Conservation (phyloP, 2,329 filamentous ascomycete genomes). For the Trichoderma pleuroti region DNA sequence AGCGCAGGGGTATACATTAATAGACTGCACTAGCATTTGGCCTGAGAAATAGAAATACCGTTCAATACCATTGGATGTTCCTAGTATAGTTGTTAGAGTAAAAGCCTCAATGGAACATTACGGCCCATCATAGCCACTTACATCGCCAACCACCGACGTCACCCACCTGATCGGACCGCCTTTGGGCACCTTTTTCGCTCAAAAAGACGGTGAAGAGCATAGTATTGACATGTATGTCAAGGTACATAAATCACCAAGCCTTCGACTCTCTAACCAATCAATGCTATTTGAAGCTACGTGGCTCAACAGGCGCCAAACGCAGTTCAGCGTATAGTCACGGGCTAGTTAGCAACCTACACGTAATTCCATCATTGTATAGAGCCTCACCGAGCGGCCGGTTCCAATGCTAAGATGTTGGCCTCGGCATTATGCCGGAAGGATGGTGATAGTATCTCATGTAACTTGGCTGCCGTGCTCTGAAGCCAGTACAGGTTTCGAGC, state of each 20-base stretch:
- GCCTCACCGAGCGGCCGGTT: neutral
- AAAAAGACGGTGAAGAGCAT: neutral
- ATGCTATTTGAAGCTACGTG: neutral
- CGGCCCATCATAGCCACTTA: neutral
- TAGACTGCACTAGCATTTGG: neutral
- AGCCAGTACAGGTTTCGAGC: neutral
- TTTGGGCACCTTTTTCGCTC: neutral
- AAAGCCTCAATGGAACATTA: neutral
- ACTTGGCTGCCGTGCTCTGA: neutral
- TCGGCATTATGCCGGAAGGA: neutral
- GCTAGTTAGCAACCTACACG: neutral
- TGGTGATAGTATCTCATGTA: neutral
- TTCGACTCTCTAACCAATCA: neutral
- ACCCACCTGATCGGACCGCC: neutral
- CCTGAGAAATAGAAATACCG: neutral
- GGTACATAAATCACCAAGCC: neutral
- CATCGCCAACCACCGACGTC: neutral
- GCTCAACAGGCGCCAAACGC: neutral
- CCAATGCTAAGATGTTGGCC: too few species aligned
- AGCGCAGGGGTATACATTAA: neutral
- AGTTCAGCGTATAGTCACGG: neutral
- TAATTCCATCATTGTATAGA: neutral
- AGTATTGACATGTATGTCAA: neutral
- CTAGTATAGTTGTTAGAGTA: neutral
- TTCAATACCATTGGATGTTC: neutral